Base-by-base conservation (phyloP, 2,329 filamentous ascomycete species). In the Ampelomyces quisqualis region DNA sequence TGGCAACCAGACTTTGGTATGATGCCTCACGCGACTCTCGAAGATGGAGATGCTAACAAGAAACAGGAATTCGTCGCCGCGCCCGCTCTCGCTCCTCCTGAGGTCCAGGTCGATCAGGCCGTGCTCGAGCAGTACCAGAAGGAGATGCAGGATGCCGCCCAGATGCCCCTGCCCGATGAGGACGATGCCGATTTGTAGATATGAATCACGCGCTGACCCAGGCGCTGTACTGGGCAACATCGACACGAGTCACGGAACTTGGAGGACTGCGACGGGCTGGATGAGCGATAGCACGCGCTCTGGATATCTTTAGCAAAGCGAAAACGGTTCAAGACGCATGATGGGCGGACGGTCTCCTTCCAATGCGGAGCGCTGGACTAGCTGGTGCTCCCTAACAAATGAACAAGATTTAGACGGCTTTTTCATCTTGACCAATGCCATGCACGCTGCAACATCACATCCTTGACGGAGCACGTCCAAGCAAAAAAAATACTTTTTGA, bases 11-110 rank as follows among this genome's bases (percentile, higher is more conserved):
- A 73, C 77, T 67, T 76, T 95, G 71, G 88, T 93, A 77, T 62
- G 85, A 75, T 15, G 11, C 6, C 24, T 4, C 10, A 10, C 15
- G 10, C 11, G 20, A 13, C 13, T 27, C 20, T 15, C n/a, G 14
- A 21, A 29, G 23, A 30, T 18, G 51, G 20, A 23, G 23, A n/a
- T n/a, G 35, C 55, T 60, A 57, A 60, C 40, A 10, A 20, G 21
- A 19, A 2, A 1, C 30, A 95, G 89, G 91, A 97, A 73, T 97
- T 98, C 69, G 91, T 97, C 64, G 93, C 93, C 64, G 90, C 89
- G 51, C 88, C 89, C 53, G 93, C 93, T 62, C 85, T 98, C 62
- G 93, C 91, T 57, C 93, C 93, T 61, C 90, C 93, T 49, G 91
- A 93, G 71, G 89, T 91, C 62, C 76, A 84, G 69, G 88, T 98